These are phyloP conservation scores for Hypholoma fasciculare DNA, from an alignment of 768 basidiomycete genomes.

Conservation along the genomic window DNA sequence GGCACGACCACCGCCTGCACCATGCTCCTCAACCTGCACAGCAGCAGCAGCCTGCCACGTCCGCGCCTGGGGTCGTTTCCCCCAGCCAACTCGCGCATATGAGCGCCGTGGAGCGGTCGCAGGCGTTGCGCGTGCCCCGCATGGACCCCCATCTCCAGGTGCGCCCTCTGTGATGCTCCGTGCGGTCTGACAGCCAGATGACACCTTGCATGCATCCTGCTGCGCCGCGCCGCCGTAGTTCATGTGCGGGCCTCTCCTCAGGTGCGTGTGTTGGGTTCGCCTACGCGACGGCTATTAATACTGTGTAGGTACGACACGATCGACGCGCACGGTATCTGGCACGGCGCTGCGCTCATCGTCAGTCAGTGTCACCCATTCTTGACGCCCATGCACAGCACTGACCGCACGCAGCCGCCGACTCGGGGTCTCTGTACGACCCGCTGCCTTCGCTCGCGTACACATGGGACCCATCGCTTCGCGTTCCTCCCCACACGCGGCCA, in stretches of 20 bases:
- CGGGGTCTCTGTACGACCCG: conserved; percentile 77
- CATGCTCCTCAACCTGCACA: conserved; percentile 12
- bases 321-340: conserved; percentile 76
- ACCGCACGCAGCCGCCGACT: conserved; percentile 60
- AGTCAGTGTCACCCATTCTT: conserved; percentile 48
- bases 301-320: conserved; percentile 78
- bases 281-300: neutral
- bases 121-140: conserved; percentile 51
- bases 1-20: conserved; percentile 1
- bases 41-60: conserved; percentile 15
- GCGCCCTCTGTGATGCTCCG: conserved; percentile 8
- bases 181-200: conserved; percentile 2
- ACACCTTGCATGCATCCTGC: neutral
- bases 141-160: conserved; percentile 83
- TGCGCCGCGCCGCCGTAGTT: conserved; percentile 52
- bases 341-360: conserved; percentile 86
- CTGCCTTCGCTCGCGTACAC: conserved; percentile 67
- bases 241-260: conserved; percentile 88
- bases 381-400: neutral
- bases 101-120: conserved; percentile 66
- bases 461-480: conserved; percentile 63
- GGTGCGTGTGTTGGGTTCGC: conserved; percentile 26
- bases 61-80: conserved; percentile 26
- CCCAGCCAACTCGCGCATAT: conserved; percentile 47
- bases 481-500: conserved; percentile 11